phyloP scores from a whole-genome alignment of 2,329 filamentous ascomycete species.

The Sclerotinia subarctica region DNA sequence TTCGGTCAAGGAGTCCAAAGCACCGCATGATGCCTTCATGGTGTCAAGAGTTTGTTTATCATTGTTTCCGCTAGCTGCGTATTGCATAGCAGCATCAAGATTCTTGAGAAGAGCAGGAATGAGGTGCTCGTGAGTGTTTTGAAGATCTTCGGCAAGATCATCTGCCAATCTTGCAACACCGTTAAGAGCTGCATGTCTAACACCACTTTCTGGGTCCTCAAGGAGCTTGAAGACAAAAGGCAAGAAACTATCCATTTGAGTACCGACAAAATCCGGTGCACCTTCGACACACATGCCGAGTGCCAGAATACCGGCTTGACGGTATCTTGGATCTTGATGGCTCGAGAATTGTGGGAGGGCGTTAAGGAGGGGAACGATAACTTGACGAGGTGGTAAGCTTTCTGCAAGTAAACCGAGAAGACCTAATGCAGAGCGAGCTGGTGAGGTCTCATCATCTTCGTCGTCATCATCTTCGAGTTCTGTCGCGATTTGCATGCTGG shows the following conservation, averaged over 20 bases:
- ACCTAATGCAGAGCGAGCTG: constrained; percentile 78
- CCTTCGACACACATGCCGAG: constrained; percentile 94
- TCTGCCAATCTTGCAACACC: constrained; percentile 88
- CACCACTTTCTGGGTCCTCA: constrained; percentile 76
- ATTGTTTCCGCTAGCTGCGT: constrained; percentile 45
- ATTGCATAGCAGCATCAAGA: constrained; percentile 71
- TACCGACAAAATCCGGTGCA: constrained; percentile 94
- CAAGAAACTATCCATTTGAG: constrained; percentile 82
- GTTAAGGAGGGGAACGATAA: constrained; percentile 87
- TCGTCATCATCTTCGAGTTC: constrained; percentile 78
- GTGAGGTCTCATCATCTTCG: constrained; percentile 74
- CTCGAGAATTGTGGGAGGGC: constrained; percentile 79
- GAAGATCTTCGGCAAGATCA: constrained; percentile 87
- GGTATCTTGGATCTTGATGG: constrained; percentile 70
- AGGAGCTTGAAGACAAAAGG: constrained; percentile 81
- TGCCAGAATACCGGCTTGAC: constrained; percentile 86
- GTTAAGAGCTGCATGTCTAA: constrained; percentile 83
- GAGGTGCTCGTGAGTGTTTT: constrained; percentile 77
- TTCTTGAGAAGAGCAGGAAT: constrained; percentile 85
- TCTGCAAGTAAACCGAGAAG: constrained; percentile 86
- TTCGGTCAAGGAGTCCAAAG: constrained; percentile 87
- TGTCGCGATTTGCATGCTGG: constrained; percentile 83
- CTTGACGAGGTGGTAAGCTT: constrained; percentile 87
- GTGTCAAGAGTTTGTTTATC: constrained; percentile 77
- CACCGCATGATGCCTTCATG: constrained; percentile 84